Evolutionary conservation across 106 monocot species (phyloP), one percentile per base, ranked within the genome.

Genomic region (Hemerocallis citrina): DNA sequence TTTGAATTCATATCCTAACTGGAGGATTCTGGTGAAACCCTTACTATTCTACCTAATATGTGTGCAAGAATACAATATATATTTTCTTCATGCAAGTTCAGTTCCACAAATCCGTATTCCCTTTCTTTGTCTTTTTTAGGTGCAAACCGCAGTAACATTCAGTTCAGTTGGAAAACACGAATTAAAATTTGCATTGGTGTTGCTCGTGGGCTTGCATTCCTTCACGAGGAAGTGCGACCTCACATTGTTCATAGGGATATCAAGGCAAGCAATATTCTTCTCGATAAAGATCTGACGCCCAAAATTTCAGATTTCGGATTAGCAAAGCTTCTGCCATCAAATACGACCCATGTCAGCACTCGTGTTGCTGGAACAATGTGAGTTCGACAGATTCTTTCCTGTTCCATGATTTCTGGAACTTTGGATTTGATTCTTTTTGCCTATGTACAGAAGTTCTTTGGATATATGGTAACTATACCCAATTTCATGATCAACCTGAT

Each of bases 221-320:
- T 88, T 62, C 88, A 88, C 34, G 88, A 83, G 58, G 74, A 79
- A 71, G 66, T 77, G 24, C 50, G 20, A 10, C 83, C 86, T 11
- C 86, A 67, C 34, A 87, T 87, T 28, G 51, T 87, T 37, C 86
- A 87, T 36, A 61, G 86, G 19, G 86, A 87, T 72, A 82, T 87
- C 49, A 87, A 87, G 47, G 86, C 86, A 34, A 79, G 86, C 66
- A 87, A 87, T 63, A 82, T 87, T 68, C 78, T 87, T 65, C 78
- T 87, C 47, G 86, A 87, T 59, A 79, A 62, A 49, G 65, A 87
- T 67, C 75, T 83, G 12, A 83, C 65, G 5, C 73, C 83, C 21
- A 88, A 83, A 68, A 88, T 88, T 57, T 83, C 88, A 5, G 88
- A 88, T 80, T 88, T 88, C 39, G 88, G 88, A 7, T 68, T 88